Conservation (phyloP, 495 filamentous ascomycete genomes). For the Aspergillus sclerotiicarbonarius region DNA sequence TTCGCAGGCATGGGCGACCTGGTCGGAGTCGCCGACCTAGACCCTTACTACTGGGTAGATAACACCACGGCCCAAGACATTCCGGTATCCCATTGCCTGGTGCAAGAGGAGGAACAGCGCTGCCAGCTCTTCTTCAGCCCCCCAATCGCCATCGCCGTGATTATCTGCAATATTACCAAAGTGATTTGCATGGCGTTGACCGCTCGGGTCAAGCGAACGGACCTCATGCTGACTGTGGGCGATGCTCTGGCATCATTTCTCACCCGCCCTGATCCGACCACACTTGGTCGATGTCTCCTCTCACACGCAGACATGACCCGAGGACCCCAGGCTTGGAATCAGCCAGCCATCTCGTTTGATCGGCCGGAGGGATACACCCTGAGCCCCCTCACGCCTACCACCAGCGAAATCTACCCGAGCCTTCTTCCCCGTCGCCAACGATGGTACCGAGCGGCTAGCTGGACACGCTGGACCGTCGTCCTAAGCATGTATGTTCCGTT, state of each 20-base stretch:
- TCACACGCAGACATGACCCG: neutral
- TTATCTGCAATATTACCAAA: slow-evolving; percentile 9
- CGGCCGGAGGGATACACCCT: slow-evolving; percentile 1
- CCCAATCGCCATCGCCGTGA: slow-evolving; percentile 8
- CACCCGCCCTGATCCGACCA: slow-evolving; percentile 10
- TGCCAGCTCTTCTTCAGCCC: slow-evolving; percentile 17
- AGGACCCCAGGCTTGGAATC: neutral
- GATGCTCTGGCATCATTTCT: slow-evolving; percentile 20
- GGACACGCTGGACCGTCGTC: neutral
- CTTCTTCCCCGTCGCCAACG: neutral
- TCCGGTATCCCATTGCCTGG: slow-evolving; percentile 1
- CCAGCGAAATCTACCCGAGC: neutral
- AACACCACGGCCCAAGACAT: neutral
- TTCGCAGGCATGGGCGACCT: neutral
- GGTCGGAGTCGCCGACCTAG: too few species aligned
- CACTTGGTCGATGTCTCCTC: slow-evolving; percentile 5
- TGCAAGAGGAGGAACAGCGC: neutral
- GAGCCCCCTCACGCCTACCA: neutral
- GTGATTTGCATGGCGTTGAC: slow-evolving; percentile 7
- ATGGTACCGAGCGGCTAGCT: slow-evolving; percentile 1
- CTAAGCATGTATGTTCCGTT: neutral
- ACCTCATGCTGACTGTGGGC: slow-evolving; percentile 12
- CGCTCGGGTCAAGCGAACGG: neutral
- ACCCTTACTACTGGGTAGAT: neutral
- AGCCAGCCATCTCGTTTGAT: neutral